Percentiles rank a stretch among this genome's conserved stretches.
Evolutionary conservation across 83 land plant species (phyloP).

Genomic region (Picea abies): DNA sequence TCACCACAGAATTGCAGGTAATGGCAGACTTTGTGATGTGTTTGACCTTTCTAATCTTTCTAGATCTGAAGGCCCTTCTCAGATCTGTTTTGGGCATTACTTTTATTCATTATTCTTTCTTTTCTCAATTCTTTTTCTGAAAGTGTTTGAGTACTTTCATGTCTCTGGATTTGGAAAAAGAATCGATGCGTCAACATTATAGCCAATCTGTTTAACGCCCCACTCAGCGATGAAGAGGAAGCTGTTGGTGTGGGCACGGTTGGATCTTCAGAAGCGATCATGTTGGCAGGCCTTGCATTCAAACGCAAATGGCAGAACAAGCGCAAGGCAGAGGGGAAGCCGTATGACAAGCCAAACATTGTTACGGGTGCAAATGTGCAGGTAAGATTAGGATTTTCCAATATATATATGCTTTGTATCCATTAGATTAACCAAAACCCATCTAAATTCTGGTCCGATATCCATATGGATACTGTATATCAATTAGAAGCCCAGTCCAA

Average conservation of each 20-base stretch:
- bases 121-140: no score
- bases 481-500: no score
- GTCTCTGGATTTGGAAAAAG: constrained; percentile 11
- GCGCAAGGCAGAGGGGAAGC: constrained; percentile 54
- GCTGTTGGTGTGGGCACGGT: constrained; percentile 61
- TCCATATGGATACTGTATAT: no score
- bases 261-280: constrained; percentile 70
- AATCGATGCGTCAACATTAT: constrained; percentile 70
- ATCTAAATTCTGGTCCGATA: no score
- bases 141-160: not conserved
- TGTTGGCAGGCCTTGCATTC: constrained; percentile 66
- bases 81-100: no score
- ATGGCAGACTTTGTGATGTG: not conserved
- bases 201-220: constrained; percentile 52
- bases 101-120: no score
- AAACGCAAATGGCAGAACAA: constrained; percentile 70
- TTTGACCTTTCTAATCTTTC: no score
- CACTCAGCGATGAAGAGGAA: constrained; percentile 39
- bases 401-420: no score
- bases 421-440: no score
- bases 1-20: constrained; percentile 77
- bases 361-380: constrained; percentile 71
- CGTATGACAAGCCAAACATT: constrained; percentile 63
- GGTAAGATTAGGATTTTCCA: constrained; percentile 19
- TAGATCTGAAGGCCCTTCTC: no score